Evolutionary conservation across 2,329 filamentous ascomycete genomes (phyloP), one percentile per base, ranked within the genome.

Genomic region (Ceratocystis huliohia): DNA sequence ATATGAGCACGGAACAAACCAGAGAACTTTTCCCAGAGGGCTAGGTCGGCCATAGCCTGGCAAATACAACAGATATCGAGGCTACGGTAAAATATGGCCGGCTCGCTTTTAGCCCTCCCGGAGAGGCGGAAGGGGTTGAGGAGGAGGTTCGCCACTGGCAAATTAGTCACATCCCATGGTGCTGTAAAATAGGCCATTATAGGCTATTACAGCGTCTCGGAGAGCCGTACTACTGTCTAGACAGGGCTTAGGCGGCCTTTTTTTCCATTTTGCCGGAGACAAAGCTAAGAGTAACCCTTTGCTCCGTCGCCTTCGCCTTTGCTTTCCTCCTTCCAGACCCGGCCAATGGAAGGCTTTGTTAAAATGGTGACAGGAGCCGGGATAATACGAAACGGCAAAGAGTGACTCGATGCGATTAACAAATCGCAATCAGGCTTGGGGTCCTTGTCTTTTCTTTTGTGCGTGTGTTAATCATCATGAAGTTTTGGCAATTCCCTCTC

Each of bases 251-350:
- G 17, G 20, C 17, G 20, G 20, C 6, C 46, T 6, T 48, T 22
- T n/a, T 22, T 28, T 63, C 41, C 61, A n/a, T 63, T 63, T 63
- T 48, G 5, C 41, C 61, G 61, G 61, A 48, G 61, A 45, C 28
- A 30, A 48, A 30, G 28, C 15, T n/a, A 1, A 25, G 46, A 15
- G 28, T 22, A 20, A 28, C 20, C 50, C 50, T 56, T 56, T 56
- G 20, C 50, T 56, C 50, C 50, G 50, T 25, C 50, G 50, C 25
- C 25, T 56, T 25, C 28, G 20, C n/a, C 50, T 15, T 25, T n/a
- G n/a, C n/a, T 25, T 53, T 25, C 48, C 7, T 53, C 48, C 48
- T 25, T n/a, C 5, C 15, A 30, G 50, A 25, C 13, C 50, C 22
- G 22, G 25, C 50, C 50, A 56, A 56, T 56, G 50, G 22, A 56